phyloP scores from a whole-genome alignment of 2,329 filamentous ascomycete species.

The Colletotrichum gigasporum region DNA sequence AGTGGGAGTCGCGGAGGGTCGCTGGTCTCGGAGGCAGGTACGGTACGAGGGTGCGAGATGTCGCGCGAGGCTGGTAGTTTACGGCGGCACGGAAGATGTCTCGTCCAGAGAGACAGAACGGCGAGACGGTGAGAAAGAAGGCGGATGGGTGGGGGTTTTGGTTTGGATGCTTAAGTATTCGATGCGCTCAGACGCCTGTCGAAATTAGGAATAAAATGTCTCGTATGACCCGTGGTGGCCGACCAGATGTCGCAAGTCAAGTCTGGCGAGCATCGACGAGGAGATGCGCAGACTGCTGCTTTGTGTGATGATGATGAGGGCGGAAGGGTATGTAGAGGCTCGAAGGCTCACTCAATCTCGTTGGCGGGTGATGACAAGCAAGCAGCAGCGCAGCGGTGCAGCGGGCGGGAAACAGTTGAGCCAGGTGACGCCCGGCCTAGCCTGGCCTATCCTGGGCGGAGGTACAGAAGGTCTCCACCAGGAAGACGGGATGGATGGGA shows the following conservation, averaged over 20 bases:
- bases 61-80: conserved; percentile 30
- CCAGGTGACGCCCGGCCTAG: conserved; percentile 29
- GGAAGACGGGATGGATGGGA: conserved; percentile 38
- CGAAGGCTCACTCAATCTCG: conserved; percentile 21
- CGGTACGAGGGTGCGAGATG: conserved; percentile 1
- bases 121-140: conserved; percentile 36
- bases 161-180: conserved; percentile 49
- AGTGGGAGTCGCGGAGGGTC: not conserved
- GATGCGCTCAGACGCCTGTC: conserved; percentile 43
- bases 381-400: conserved; percentile 19
- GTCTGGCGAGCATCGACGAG: conserved; percentile 22
- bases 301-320: conserved; percentile 31
- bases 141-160: conserved; percentile 39
- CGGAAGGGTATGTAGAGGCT: conserved; percentile 19
- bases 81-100: not conserved
- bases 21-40: not conserved
- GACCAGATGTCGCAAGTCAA: conserved; percentile 35
- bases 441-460: conserved; percentile 7
- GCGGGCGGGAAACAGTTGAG: conserved; percentile 34
- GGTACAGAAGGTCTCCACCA: conserved; percentile 44
- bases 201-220: conserved; percentile 51
- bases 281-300: conserved; percentile 15
- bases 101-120: conserved; percentile 25
- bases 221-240: conserved; percentile 50
- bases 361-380: conserved; percentile 27